Percentiles rank a stretch among this genome's conserved stretches.
phyloP scores from a whole-genome alignment of 2,329 filamentous ascomycete species.

The Cercospora canescens region DNA sequence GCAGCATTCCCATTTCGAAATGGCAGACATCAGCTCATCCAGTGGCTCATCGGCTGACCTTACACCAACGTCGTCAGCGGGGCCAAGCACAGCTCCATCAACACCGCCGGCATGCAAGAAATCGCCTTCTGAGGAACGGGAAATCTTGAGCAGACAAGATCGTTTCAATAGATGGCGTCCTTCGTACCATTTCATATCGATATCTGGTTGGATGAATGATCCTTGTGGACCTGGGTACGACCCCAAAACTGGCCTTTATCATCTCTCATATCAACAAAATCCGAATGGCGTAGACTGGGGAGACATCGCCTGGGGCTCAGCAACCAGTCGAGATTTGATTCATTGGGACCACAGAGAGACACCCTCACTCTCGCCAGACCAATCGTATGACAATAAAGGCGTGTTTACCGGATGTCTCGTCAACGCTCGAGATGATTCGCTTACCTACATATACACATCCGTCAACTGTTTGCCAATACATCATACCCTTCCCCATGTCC shows the following conservation, averaged over 20 bases:
- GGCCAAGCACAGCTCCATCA: constrained; percentile 3
- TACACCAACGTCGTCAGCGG: constrained; percentile 3
- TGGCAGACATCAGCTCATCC: constrained; percentile 9
- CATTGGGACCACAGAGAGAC: constrained; percentile 37
- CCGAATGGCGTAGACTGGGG: constrained; percentile 44
- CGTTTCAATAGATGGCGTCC: constrained; percentile 26
- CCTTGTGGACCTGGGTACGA: constrained; percentile 46
- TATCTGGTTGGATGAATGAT: constrained; percentile 46
- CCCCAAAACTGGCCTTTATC: constrained; percentile 41
- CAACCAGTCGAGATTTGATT: constrained; percentile 41
- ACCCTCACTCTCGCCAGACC: constrained; percentile 37
- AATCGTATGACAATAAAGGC: constrained; percentile 42
- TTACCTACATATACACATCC: constrained; percentile 45
- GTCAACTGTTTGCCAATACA: constrained; percentile 43
- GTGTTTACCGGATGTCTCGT: constrained; percentile 46
- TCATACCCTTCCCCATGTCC: constrained; percentile 40
- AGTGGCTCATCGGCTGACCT: constrained; percentile 11
- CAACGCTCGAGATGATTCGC: constrained; percentile 31
- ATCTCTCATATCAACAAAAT: constrained; percentile 48
- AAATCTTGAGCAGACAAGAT: constrained; percentile 8
- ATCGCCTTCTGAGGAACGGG: neutral
- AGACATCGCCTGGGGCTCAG: constrained; percentile 45
- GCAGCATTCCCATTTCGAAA: neutral
- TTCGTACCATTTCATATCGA: constrained; percentile 40
- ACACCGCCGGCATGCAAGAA: neutral